Percentiles rank a stretch among this genome's conserved stretches.
Evolutionary conservation across 768 basidiomycete genomes (phyloP).

Genomic region (Lactarius pseudohatsudake): DNA sequence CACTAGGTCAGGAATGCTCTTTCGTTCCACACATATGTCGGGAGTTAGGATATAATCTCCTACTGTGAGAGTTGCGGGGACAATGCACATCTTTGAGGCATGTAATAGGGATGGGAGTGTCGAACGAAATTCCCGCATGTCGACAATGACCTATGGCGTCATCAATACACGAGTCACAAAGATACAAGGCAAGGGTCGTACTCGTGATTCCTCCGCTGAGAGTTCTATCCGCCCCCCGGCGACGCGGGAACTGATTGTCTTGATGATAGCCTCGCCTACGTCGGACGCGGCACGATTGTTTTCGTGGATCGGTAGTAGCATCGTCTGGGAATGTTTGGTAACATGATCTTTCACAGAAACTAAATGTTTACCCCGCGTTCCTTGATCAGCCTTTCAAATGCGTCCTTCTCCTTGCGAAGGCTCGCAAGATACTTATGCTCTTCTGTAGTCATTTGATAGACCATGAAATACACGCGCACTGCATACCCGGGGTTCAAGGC

Average conservation of each 20-base stretch:
- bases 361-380: constrained; percentile 75
- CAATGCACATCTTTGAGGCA: constrained; percentile 70
- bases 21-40: constrained; percentile 94
- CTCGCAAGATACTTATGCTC: constrained; percentile 94
- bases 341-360: background rate
- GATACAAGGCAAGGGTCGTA: constrained; percentile 32
- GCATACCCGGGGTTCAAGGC: constrained; percentile 78
- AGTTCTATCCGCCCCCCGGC: constrained; percentile 81
- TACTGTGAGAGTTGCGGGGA: constrained; percentile 91
- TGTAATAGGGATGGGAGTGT: constrained; percentile 88
- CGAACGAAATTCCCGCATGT: constrained; percentile 96
- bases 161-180: background rate
- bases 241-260: constrained; percentile 79
- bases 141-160: constrained; percentile 77
- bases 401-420: constrained; percentile 87
- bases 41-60: constrained; percentile 97
- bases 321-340: constrained; percentile 51
- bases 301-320: constrained; percentile 84
- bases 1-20: constrained; percentile 91
- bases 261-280: constrained; percentile 59
- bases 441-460: constrained; percentile 91
- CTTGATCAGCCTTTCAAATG: constrained; percentile 89
- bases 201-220: constrained; percentile 63
- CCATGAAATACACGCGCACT: constrained; percentile 91
- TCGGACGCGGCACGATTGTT: constrained; percentile 46